Percentiles rank a stretch among this genome's conserved stretches.
Evolutionary conservation across 306 rosid genomes (phyloP).

Genomic region (Lotus japonicus): DNA sequence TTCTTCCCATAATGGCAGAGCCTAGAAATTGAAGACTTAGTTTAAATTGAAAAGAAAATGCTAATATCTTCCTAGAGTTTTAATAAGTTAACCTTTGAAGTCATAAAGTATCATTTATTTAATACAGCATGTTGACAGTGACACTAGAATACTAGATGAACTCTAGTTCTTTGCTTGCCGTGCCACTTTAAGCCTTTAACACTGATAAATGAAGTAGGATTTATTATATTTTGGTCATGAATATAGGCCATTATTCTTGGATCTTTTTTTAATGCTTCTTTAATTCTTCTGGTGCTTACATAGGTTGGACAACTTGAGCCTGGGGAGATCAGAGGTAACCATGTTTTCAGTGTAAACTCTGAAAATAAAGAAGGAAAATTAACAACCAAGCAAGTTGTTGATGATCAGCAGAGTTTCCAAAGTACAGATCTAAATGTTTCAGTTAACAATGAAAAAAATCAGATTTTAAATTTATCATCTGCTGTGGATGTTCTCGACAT

Average conservation of each 20-base stretch:
- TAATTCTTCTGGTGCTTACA: conserved; percentile 24
- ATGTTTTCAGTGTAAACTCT: conserved; percentile 32
- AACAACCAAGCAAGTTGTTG: conserved; percentile 32
- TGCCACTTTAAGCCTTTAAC: background rate
- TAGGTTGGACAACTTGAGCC: conserved; percentile 54
- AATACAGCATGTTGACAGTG: background rate
- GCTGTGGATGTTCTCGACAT: conserved; percentile 40
- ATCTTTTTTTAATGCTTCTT: background rate
- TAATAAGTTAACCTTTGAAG: background rate
- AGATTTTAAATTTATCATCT: conserved; percentile 31
- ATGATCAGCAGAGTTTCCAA: conserved; percentile 39
- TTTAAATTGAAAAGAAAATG: background rate
- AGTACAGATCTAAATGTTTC: conserved; percentile 35
- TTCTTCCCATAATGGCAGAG: background rate
- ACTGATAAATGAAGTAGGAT: conserved; percentile 3
- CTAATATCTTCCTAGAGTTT: background rate
- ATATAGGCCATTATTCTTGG: background rate
- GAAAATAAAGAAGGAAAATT: conserved; percentile 40
- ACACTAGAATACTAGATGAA: background rate
- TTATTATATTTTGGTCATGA: background rate
- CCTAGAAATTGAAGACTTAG: background rate
- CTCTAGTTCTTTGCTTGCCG: background rate
- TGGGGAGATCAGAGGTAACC: conserved; percentile 42
- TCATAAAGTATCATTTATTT: background rate
- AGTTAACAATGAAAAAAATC: conserved; percentile 35